Evolutionary conservation across 2,329 filamentous ascomycete genomes (phyloP), one percentile per base, ranked within the genome.

Genomic region (Drechmeria coniospora): DNA sequence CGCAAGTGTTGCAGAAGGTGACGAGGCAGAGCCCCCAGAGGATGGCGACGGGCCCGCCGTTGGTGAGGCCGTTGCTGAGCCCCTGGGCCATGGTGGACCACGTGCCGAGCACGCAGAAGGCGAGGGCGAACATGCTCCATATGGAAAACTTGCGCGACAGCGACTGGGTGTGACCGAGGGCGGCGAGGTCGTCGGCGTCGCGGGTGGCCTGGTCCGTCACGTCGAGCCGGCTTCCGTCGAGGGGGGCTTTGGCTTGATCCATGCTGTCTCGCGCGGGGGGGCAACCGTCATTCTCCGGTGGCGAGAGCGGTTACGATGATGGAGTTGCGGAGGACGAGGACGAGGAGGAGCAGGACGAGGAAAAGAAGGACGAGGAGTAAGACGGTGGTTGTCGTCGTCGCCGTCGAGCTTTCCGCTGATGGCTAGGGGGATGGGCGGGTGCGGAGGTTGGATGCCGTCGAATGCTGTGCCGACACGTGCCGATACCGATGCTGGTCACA

Each of bases 11-110:
- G 40, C 64, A 68, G 18, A 47, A 34, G 5, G 61, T 61, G 32
- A 68, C 65, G n/a, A 68, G 52, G 4, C 54, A 46, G 5, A 70
- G 47, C 2, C 65, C 65, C 65, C 65, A 70, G 30, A 70, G 56
- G 20, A 70, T 65, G 20, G 56, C 56, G 9, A 68, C 50, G 0
- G 66, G 58, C 0, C 65, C 66, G 23, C 66, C 65, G 32, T 60
- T 67, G n/a, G 53, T 57, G 20, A 72, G 51, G 5, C 65, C 67
- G 33, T 56, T 64, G 31, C 41, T 42, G 5, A 56, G 34, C 23
- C 45, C 47, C 40, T 70, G 64, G 0, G 67, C 67, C 34, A 69
- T 65, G 1, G 65, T 69, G 1, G 63, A 64, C 55, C 65, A 72
- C 4, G 67, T 71, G 32, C 66, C 66, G 17, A 71, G 50, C 10